phyloP scores from a whole-genome alignment of 192 early-diverging fungal genomes.

The Rhizophagus sp. region DNA sequence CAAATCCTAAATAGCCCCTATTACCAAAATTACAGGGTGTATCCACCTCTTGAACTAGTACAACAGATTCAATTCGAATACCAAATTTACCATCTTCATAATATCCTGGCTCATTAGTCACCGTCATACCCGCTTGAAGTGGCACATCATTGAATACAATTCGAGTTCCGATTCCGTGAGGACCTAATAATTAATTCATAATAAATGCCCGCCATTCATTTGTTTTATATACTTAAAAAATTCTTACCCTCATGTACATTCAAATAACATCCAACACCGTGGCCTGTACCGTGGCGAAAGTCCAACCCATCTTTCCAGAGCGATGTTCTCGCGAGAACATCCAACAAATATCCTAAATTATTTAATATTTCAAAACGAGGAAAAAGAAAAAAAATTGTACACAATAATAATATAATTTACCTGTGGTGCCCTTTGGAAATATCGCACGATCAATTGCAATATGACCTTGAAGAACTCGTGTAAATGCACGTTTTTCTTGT shows the following conservation, averaged over 20 bases:
- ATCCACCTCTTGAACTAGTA: conserved; percentile 73
- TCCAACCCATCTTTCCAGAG: conserved; percentile 94
- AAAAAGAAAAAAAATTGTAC: neutral
- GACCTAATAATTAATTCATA: conserved; percentile 41
- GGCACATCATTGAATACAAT: conserved; percentile 72
- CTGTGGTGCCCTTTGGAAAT: conserved; percentile 83
- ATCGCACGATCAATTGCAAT: conserved; percentile 88
- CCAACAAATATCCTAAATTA: conserved; percentile 77
- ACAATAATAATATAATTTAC: conserved; percentile 29
- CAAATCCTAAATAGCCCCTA: conserved; percentile 83
- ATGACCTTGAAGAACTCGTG: conserved; percentile 98
- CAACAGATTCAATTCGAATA: conserved; percentile 95
- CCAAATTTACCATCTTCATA: conserved; percentile 97
- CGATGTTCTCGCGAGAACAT: conserved; percentile 81
- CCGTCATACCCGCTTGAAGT: conserved; percentile 88
- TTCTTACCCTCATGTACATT: conserved; percentile 82
- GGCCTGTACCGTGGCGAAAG: conserved; percentile 96
- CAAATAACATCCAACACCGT: conserved; percentile 94
- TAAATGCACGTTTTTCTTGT: conserved; percentile 90
- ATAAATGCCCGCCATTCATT: neutral
- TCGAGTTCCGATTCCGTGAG: conserved; percentile 89
- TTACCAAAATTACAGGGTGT: conserved; percentile 86
- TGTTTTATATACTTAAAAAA: neutral
- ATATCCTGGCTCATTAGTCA: conserved; percentile 97
- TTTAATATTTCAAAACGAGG: neutral